A percentile compares a stretch with the other conserved stretches of the same genome.
Conservation (phyloP, 1,284 basidiomycete species). For the Cystobasidium sp. region DNA sequence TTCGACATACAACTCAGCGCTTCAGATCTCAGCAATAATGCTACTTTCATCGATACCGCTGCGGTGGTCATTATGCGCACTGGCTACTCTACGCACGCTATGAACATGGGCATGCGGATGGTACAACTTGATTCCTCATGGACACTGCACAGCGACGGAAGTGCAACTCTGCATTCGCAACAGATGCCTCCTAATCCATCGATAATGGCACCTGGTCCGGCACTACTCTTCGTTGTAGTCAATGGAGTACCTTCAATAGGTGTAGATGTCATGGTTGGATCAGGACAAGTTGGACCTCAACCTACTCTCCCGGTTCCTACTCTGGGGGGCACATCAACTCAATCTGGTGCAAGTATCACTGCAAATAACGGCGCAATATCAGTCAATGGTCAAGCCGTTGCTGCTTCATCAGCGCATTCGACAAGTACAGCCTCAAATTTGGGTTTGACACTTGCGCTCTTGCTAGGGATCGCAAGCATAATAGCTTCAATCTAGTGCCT, state of each 20-base stretch:
- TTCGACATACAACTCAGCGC: constrained; percentile 73
- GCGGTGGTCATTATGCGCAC: constrained; percentile 79
- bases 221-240: constrained; percentile 76
- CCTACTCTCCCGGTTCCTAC: constrained; percentile 52
- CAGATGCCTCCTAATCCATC: constrained; percentile 81
- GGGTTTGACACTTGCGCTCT: background rate
- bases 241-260: constrained; percentile 85
- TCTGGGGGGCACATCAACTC: constrained; percentile 5
- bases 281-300: constrained; percentile 73
- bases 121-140: constrained; percentile 72
- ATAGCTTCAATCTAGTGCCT: background rate
- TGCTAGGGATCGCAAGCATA: background rate
- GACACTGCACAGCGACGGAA: constrained; percentile 76
- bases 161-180: constrained; percentile 73
- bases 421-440: background rate
- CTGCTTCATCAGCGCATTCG: constrained; percentile 1
- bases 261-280: constrained; percentile 73
- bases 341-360: constrained; percentile 31
- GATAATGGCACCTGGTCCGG: constrained; percentile 83
- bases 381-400: constrained; percentile 23
- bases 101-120: constrained; percentile 53
- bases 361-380: background rate
- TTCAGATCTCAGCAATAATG: constrained; percentile 53
- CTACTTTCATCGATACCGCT: constrained; percentile 66
- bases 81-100: constrained; percentile 73